Evolutionary conservation across 345 rosid species (phyloP).

Genomic region (Hirschfeldia incana): DNA sequence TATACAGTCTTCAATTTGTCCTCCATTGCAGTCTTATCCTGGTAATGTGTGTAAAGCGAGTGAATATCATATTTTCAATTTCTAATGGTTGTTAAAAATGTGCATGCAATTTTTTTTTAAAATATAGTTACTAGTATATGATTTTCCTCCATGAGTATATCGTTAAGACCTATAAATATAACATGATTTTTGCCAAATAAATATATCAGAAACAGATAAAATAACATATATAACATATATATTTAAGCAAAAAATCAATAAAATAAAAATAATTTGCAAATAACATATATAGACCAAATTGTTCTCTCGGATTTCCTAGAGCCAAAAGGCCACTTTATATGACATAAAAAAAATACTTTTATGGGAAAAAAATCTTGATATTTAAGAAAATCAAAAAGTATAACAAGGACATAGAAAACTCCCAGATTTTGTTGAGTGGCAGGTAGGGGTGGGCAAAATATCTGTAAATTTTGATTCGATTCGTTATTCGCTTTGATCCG

Average conservation of each 20-base stretch:
- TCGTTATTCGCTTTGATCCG: no score
- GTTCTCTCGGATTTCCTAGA: conserved; percentile 17
- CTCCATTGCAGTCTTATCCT: background rate
- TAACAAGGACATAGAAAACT: background rate
- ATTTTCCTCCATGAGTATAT: background rate
- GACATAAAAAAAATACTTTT: background rate
- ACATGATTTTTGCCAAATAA: background rate
- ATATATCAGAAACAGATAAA: background rate
- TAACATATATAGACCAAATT: background rate
- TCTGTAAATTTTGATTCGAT: no score
- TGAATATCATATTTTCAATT: background rate
- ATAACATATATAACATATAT: background rate
- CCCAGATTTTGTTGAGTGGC: conserved; percentile 9
- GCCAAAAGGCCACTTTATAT: background rate
- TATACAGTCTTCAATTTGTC: background rate
- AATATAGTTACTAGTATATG: no score
- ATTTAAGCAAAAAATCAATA: no score
- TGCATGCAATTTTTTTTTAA: background rate
- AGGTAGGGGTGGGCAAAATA: no score
- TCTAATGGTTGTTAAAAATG: background rate
- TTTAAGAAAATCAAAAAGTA: background rate
- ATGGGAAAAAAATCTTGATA: background rate
- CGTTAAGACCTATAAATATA: background rate
- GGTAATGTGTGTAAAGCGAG: background rate
- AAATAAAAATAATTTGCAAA: no score